Evolutionary conservation across 441 rosid genomes (phyloP).

Genomic region (Jatropha multifida): DNA sequence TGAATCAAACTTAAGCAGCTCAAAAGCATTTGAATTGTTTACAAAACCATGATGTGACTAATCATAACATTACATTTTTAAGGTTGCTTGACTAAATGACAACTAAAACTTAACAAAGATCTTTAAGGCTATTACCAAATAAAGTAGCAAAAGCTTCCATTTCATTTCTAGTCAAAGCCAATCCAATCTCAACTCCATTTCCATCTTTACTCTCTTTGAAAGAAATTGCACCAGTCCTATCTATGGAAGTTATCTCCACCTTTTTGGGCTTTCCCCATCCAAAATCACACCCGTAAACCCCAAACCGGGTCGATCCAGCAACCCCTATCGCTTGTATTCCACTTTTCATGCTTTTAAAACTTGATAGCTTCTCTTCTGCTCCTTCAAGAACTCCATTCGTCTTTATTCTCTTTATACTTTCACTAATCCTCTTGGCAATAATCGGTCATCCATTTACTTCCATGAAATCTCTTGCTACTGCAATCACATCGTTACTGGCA

Average conservation of each 20-base stretch:
- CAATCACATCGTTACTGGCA: no score
- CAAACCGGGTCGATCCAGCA: slow-evolving; percentile 18
- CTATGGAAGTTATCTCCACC: neutral
- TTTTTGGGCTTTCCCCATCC: slow-evolving; percentile 7
- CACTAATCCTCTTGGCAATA: slow-evolving; percentile 28
- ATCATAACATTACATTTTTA: no score
- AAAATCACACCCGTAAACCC: slow-evolving; percentile 14
- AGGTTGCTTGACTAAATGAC: no score
- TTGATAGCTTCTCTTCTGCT: slow-evolving; percentile 9
- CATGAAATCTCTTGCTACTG: neutral
- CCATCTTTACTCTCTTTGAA: slow-evolving; percentile 10
- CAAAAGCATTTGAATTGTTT: no score
- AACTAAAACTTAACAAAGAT: no score
- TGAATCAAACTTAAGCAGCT: no score
- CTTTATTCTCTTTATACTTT: slow-evolving; percentile 22
- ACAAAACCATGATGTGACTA: no score
- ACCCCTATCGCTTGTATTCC: neutral
- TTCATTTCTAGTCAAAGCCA: slow-evolving; percentile 10
- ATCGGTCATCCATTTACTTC: neutral
- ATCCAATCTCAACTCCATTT: slow-evolving; percentile 21
- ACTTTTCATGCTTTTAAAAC: neutral
- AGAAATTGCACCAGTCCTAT: slow-evolving; percentile 1
- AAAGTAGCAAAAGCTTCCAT: slow-evolving; percentile 10
- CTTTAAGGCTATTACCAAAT: neutral
- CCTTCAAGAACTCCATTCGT: slow-evolving; percentile 7